These are phyloP conservation scores for Yamadazyma diospyri DNA, from an alignment of 1,139 yeast genomes.

Conservation along the genomic window DNA sequence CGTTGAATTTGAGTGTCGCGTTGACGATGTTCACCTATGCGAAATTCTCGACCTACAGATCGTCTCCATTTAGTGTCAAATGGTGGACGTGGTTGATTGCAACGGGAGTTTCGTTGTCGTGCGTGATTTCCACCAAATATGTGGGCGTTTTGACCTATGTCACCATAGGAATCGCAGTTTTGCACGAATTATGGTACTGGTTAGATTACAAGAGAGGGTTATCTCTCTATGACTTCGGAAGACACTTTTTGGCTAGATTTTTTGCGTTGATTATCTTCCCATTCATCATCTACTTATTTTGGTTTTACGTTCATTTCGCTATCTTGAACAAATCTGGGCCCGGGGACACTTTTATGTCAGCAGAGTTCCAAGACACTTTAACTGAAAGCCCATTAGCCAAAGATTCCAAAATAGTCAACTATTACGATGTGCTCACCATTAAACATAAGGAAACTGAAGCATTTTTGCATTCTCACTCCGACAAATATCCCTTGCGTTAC, in stretches of 20 bases:
- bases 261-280: conserved; percentile 77
- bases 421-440: conserved; percentile 70
- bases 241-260: conserved; percentile 77
- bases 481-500: conserved; percentile 79
- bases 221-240: conserved; percentile 50
- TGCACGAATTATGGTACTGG: conserved; percentile 82
- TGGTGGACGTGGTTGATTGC: conserved; percentile 90
- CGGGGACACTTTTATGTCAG: conserved; percentile 91
- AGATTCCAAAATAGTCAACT: conserved; percentile 69
- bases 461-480: conserved; percentile 76
- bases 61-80: conserved; percentile 53
- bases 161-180: conserved; percentile 82
- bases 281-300: conserved; percentile 74
- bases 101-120: conserved; percentile 83
- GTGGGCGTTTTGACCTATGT: conserved; percentile 91
- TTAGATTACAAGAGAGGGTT: conserved; percentile 72
- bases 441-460: conserved; percentile 75
- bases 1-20: conserved; percentile 79
- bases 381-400: conserved; percentile 76
- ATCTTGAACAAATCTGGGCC: conserved; percentile 86
- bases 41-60: conserved; percentile 71
- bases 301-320: conserved; percentile 92
- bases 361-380: conserved; percentile 89
- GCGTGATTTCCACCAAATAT: conserved; percentile 91
- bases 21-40: conserved; percentile 74